These are phyloP conservation scores for Saccharomycopsis lassenensis DNA, from an alignment of 805 yeast genomes.

Conservation along the genomic window DNA sequence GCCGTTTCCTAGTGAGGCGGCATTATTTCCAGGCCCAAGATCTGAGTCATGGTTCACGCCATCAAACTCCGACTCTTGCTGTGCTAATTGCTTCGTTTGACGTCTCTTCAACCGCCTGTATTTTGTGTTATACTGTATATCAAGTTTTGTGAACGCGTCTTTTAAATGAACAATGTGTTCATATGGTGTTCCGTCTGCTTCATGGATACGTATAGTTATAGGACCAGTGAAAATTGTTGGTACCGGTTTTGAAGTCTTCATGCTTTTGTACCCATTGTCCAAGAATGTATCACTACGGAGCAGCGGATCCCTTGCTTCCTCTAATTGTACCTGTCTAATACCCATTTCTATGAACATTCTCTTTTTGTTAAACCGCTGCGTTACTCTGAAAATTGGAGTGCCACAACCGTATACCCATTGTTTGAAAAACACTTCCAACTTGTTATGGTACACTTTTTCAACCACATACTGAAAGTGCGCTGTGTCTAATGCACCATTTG, in stretches of 20 bases:
- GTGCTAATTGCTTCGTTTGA: conserved; percentile 27
- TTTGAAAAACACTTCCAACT: conserved; percentile 70
- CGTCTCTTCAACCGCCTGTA: conserved; percentile 70
- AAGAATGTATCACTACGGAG: conserved; percentile 30
- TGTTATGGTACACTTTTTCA: conserved; percentile 84
- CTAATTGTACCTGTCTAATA: conserved; percentile 77
- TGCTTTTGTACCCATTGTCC: conserved; percentile 25
- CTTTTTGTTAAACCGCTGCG: conserved; percentile 89
- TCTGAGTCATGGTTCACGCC: neutral
- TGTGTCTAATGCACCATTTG: conserved; percentile 66
- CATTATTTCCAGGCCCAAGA: conserved; percentile 18
- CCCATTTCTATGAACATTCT: conserved; percentile 91
- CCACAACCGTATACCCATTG: conserved; percentile 93
- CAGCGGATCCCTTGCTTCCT: conserved; percentile 32
- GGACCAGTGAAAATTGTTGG: conserved; percentile 68
- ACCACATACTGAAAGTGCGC: conserved; percentile 86
- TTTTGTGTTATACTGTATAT: conserved; percentile 91
- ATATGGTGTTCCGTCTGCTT: conserved; percentile 97
- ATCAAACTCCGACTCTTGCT: no score
- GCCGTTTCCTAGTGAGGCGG: conserved; percentile 20
- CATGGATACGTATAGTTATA: conserved; percentile 93
- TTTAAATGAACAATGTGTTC: conserved; percentile 92
- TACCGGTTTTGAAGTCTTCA: conserved; percentile 15
- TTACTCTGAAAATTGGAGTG: conserved; percentile 76
- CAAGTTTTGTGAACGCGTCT: conserved; percentile 75